Conservation (phyloP, 495 filamentous ascomycete genomes). For the Aspergillus incahuasiensis region DNA sequence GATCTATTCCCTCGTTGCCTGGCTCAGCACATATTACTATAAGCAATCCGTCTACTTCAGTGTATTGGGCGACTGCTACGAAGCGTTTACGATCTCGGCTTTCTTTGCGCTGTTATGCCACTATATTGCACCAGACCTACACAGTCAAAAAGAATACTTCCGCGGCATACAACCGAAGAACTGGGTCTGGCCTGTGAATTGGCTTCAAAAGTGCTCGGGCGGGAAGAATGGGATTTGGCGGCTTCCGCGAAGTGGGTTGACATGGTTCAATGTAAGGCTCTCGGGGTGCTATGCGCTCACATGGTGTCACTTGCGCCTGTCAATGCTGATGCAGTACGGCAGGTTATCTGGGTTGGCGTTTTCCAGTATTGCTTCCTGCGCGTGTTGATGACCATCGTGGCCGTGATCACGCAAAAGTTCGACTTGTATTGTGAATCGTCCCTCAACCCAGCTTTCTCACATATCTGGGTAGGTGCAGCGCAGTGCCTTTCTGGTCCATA, state of each 20-base stretch:
- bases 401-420: constrained; percentile 65
- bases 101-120: constrained; percentile 89
- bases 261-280: constrained; percentile 75
- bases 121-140: constrained; percentile 75
- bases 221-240: constrained; percentile 63
- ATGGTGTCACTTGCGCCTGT: neutral
- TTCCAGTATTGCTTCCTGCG: constrained; percentile 91
- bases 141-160: constrained; percentile 86
- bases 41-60: constrained; percentile 77
- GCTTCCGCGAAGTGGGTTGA: constrained; percentile 76
- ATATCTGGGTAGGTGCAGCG: constrained; percentile 66
- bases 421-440: constrained; percentile 75
- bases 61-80: constrained; percentile 80
- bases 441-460: constrained; percentile 69
- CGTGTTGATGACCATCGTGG: constrained; percentile 76
- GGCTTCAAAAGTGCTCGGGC: constrained; percentile 63
- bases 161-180: constrained; percentile 58
- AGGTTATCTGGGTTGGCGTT: constrained; percentile 80
- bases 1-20: constrained; percentile 73
- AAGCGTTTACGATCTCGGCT: constrained; percentile 84
- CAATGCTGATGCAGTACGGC: constrained; percentile 6
- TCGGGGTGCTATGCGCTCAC: neutral
- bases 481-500: neutral
- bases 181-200: constrained; percentile 70
- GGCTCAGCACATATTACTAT: constrained; percentile 73